Conservation (phyloP, 2,329 filamentous ascomycete genomes). For the Ciborinia camelliae region DNA sequence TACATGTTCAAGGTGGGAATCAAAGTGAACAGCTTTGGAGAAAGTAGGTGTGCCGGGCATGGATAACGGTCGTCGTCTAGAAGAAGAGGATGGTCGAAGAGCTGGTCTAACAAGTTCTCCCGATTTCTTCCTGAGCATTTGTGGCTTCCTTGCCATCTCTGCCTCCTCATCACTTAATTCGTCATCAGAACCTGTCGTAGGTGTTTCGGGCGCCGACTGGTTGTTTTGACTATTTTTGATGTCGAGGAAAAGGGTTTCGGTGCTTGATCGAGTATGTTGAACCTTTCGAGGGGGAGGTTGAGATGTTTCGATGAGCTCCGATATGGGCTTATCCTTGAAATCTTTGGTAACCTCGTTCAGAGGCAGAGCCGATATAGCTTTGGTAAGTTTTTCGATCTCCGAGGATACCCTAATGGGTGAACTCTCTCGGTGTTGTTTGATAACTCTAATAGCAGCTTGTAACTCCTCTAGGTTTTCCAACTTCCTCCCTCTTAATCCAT, state of each 20-base stretch:
- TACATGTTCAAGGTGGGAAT: conserved; percentile 92
- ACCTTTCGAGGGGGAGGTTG: conserved; percentile 28
- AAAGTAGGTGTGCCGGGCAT: conserved; percentile 97
- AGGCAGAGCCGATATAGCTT: conserved; percentile 39
- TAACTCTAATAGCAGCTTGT: conserved; percentile 77
- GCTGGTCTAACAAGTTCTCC: conserved; percentile 94
- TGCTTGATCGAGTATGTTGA: conserved; percentile 35
- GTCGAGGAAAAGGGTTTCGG: conserved; percentile 47
- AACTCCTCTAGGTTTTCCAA: conserved; percentile 52
- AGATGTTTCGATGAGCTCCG: conserved; percentile 24
- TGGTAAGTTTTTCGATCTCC: conserved; percentile 26
- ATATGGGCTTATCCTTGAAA: conserved; percentile 32
- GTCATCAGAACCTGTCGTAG: conserved; percentile 55
- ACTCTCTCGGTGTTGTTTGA: conserved; percentile 61
- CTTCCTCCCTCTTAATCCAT: conserved; percentile 32
- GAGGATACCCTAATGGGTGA: conserved; percentile 47
- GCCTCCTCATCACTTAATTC: conserved; percentile 50
- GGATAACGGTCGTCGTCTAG: conserved; percentile 79
- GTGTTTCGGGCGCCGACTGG: conserved; percentile 45
- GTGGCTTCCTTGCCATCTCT: conserved; percentile 67
- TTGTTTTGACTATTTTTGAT: conserved; percentile 31
- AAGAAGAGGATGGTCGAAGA: conserved; percentile 66
- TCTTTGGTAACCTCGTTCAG: conserved; percentile 35
- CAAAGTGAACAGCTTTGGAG: conserved; percentile 97
- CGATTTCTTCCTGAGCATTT: conserved; percentile 96